A percentile compares a stretch with the other conserved stretches of the same genome.
Evolutionary conservation across 257 asterid species (phyloP).

Genomic region (Haberlea rhodopensis): DNA sequence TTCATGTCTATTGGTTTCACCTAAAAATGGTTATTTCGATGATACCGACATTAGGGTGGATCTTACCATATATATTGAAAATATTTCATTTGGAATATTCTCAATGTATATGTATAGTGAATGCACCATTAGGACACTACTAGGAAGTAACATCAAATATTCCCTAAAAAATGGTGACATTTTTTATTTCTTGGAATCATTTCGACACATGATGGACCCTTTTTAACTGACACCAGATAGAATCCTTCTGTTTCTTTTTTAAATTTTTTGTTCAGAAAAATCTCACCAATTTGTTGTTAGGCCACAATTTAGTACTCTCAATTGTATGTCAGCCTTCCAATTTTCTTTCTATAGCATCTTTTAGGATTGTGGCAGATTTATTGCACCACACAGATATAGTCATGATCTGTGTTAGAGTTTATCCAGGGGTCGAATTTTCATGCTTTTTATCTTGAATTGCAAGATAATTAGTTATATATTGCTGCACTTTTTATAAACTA

Average conservation of each 20-base stretch:
- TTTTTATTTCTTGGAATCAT: slow-evolving; percentile 12
- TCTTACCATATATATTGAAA: too few relatives aligned
- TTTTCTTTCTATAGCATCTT: slow-evolving; percentile 41
- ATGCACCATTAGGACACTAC: too few relatives aligned
- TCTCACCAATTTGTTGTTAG: slow-evolving; percentile 14
- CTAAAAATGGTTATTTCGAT: too few relatives aligned
- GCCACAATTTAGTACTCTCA: slow-evolving; percentile 26
- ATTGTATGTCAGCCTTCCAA: slow-evolving; percentile 42
- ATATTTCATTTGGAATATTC: too few relatives aligned
- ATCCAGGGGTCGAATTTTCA: slow-evolving; percentile 33
- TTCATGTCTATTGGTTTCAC: background rate
- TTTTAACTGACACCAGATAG: slow-evolving; percentile 24
- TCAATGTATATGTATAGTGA: too few relatives aligned
- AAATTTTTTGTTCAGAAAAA: background rate
- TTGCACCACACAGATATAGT: slow-evolving; percentile 49
- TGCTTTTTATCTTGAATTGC: slow-evolving; percentile 15
- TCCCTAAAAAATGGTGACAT: background rate
- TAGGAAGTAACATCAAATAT: too few relatives aligned
- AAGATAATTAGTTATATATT: slow-evolving; percentile 20
- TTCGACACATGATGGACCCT: slow-evolving; percentile 11
- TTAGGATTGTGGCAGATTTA: slow-evolving; percentile 52
- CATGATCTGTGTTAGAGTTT: slow-evolving; percentile 23
- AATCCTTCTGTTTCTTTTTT: slow-evolving; percentile 5
- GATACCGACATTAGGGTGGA: too few relatives aligned
- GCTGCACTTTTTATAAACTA: slow-evolving; percentile 16